Conservation (phyloP, 108 stramenopile species). For the Nannochloropsis gaditana region DNA sequence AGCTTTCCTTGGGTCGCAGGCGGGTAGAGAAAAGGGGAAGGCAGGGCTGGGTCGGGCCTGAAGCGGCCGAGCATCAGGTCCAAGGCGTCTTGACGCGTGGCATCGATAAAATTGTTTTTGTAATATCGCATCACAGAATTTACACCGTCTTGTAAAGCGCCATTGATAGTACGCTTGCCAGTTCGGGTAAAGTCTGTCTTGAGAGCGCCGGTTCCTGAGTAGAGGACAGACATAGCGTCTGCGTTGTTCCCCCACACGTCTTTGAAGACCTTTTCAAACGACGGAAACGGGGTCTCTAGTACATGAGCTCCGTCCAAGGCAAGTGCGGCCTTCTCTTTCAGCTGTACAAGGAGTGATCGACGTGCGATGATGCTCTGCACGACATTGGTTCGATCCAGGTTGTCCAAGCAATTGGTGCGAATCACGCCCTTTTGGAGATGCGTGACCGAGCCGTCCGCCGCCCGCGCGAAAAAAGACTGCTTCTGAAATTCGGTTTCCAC, state of each 20-base stretch:
- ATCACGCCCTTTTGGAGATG: constrained; percentile 71
- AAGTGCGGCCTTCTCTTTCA: constrained; percentile 48
- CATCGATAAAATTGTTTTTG: constrained; percentile 88
- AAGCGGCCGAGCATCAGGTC: constrained; percentile 72
- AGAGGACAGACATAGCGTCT: constrained; percentile 52
- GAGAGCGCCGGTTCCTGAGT: constrained; percentile 86
- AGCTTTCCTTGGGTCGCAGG: neutral
- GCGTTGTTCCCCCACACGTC: constrained; percentile 47
- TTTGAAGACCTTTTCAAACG: constrained; percentile 35
- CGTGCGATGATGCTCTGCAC: constrained; percentile 85
- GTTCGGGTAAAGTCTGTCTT: constrained; percentile 92
- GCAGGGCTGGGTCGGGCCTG: constrained; percentile 38
- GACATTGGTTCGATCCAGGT: constrained; percentile 93
- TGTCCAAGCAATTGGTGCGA: constrained; percentile 98
- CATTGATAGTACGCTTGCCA: constrained; percentile 60
- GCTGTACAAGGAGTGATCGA: constrained; percentile 61
- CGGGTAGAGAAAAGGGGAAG: constrained; percentile 29
- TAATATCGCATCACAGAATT: constrained; percentile 62
- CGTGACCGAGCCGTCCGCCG: constrained; percentile 32
- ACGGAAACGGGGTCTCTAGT: constrained; percentile 29
- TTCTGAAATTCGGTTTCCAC: constrained; percentile 60
- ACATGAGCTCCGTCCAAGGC: constrained; percentile 34
- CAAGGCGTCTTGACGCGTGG: constrained; percentile 87
- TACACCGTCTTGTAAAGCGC: constrained; percentile 80
- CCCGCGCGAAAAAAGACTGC: neutral